Evolutionary conservation across 2,329 filamentous ascomycete genomes (phyloP).

Genomic region (Pseudocercospora vitis): DNA sequence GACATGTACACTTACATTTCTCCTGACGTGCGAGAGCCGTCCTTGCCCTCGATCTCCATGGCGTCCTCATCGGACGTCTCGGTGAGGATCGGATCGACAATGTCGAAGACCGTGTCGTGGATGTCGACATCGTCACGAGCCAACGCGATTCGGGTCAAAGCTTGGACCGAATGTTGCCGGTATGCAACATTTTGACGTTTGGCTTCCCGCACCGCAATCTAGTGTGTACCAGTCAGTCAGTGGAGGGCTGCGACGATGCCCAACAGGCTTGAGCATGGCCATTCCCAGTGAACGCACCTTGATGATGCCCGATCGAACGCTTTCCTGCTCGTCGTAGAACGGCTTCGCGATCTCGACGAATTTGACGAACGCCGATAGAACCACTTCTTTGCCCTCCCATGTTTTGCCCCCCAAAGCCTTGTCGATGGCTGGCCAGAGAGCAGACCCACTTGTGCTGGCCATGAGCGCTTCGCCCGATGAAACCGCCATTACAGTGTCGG

Average conservation of each 20-base stretch:
- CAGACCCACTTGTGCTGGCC: constrained; percentile 39
- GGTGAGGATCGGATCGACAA: constrained; percentile 61
- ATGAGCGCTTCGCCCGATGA: constrained; percentile 55
- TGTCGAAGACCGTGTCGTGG: constrained; percentile 63
- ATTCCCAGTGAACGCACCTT: constrained; percentile 60
- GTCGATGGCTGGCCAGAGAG: constrained; percentile 80
- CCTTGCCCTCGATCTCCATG: constrained; percentile 64
- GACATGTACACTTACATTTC: constrained; percentile 34
- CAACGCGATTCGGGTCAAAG: constrained; percentile 70
- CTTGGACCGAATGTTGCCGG: constrained; percentile 70
- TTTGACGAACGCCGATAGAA: constrained; percentile 75
- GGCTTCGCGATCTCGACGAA: constrained; percentile 67
- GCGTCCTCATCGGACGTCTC: constrained; percentile 59
- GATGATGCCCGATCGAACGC: constrained; percentile 63
- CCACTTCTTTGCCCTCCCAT: constrained; percentile 85
- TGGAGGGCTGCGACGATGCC: constrained; percentile 1
- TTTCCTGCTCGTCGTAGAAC: constrained; percentile 58
- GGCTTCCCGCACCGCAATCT: constrained; percentile 80
- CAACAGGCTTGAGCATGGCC: background rate
- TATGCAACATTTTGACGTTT: constrained; percentile 89
- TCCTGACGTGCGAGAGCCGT: constrained; percentile 24
- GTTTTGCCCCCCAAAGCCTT: constrained; percentile 83
- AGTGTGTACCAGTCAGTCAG: constrained; percentile 27
- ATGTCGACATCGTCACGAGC: constrained; percentile 69
- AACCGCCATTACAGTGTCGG: constrained; percentile 68